Conservation (phyloP, 495 filamentous ascomycete species). For the Staphylotrichum tortipilum region DNA sequence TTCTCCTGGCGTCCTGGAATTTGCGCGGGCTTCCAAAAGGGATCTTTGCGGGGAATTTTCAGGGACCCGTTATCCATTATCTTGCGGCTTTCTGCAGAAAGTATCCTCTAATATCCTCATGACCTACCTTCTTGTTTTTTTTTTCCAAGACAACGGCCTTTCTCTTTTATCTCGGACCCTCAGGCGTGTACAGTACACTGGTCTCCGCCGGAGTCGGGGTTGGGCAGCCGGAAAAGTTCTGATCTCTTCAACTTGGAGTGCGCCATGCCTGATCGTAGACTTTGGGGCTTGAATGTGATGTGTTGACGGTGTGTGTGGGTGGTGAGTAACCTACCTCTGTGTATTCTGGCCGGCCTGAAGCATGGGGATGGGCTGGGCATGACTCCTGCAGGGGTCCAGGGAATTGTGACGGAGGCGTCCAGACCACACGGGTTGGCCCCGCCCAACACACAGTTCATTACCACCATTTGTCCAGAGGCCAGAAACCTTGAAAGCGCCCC, state of each 20-base stretch:
- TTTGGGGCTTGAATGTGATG: background rate
- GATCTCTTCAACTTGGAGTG: conserved; percentile 4
- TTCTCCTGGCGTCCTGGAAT: conserved; percentile 27
- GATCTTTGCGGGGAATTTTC: conserved; percentile 22
- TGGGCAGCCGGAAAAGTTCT: conserved; percentile 22
- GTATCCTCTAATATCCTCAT: conserved; percentile 29
- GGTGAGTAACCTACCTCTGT: too few relatives aligned
- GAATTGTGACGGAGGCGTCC: conserved; percentile 4
- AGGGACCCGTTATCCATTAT: conserved; percentile 21
- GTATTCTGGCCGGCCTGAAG: too few relatives aligned
- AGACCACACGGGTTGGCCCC: background rate
- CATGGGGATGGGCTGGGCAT: background rate
- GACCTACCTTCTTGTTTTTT: conserved; percentile 12
- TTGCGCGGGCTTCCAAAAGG: conserved; percentile 21
- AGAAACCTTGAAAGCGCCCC: background rate
- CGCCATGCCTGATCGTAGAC: background rate
- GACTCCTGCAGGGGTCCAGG: conserved; percentile 8
- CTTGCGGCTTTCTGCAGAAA: conserved; percentile 23
- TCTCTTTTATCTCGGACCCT: conserved; percentile 26
- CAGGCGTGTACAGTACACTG: conserved; percentile 33
- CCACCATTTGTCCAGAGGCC: background rate
- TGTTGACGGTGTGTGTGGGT: background rate
- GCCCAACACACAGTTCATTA: conserved; percentile 2
- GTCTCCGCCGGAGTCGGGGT: conserved; percentile 27
- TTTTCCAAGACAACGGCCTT: conserved; percentile 12